These are phyloP conservation scores for Didymella lethalis DNA, from an alignment of 2,329 filamentous ascomycete species.

Conservation along the genomic window DNA sequence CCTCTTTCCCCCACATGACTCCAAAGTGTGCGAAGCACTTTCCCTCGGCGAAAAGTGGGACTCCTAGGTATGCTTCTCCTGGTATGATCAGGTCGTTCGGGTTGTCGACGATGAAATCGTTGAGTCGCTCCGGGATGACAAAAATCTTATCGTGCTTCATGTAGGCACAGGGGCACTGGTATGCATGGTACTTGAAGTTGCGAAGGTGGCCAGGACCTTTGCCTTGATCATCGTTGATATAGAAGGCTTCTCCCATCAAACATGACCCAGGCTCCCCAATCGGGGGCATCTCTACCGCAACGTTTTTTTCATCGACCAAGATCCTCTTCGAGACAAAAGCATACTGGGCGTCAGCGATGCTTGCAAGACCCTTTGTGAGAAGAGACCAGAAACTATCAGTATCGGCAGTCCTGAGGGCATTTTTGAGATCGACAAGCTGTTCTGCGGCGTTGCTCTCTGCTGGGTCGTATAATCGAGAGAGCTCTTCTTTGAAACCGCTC, in stretches of 20 bases:
- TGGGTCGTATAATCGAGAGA: constrained; percentile 46
- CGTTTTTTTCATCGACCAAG: constrained; percentile 64
- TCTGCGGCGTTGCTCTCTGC: constrained; percentile 69
- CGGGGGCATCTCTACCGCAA: constrained; percentile 67
- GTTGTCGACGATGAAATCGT: constrained; percentile 66
- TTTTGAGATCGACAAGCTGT: constrained; percentile 66
- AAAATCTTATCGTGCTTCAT: constrained; percentile 78
- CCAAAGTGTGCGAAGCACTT: constrained; percentile 75
- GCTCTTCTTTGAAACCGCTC: constrained; percentile 52
- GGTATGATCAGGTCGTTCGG: constrained; percentile 68
- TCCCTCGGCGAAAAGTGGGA: constrained; percentile 70
- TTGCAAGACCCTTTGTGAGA: constrained; percentile 69
- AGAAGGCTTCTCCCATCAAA: constrained; percentile 71
- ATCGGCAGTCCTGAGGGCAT: constrained; percentile 60
- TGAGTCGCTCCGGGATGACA: constrained; percentile 68
- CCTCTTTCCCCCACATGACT: constrained; percentile 73
- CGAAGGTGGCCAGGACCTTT: constrained; percentile 59
- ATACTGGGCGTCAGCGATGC: constrained; percentile 70
- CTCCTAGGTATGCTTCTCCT: constrained; percentile 71
- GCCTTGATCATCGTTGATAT: constrained; percentile 68
- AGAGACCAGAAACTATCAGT: constrained; percentile 70
- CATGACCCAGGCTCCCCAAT: constrained; percentile 68
- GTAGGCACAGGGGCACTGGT: constrained; percentile 70
- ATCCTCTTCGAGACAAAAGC: constrained; percentile 73
- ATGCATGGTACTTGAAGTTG: constrained; percentile 70